Conservation (phyloP, 2,329 filamentous ascomycete species). For the Mollisia scopiformis region DNA sequence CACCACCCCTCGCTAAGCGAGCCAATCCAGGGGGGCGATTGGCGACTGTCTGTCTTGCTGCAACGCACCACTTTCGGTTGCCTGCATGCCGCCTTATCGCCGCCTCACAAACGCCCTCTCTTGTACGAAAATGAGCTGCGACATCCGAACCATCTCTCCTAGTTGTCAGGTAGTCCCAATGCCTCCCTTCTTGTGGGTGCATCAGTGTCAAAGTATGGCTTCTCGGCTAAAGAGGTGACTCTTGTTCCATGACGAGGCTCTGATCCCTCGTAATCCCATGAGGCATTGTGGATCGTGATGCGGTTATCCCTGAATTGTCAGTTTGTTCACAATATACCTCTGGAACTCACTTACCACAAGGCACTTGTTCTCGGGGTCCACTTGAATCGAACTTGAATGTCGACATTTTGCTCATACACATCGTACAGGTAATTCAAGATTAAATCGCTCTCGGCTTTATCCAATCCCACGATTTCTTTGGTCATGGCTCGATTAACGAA, state of each 20-base stretch:
- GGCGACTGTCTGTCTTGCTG: too few species aligned
- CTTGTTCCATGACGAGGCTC: conserved; percentile 73
- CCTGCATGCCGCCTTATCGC: too few species aligned
- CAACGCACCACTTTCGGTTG: too few species aligned
- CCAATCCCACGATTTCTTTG: conserved; percentile 67
- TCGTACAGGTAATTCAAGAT: conserved; percentile 69
- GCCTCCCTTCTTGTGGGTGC: conserved; percentile 70
- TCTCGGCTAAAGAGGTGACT: conserved; percentile 72
- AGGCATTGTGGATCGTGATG: conserved; percentile 75
- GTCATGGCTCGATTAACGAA: conserved; percentile 76
- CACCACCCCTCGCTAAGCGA: too few species aligned
- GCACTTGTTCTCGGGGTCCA: conserved; percentile 71
- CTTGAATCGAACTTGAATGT: conserved; percentile 73
- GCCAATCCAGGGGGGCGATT: too few species aligned
- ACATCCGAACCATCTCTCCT: too few species aligned
- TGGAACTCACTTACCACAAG: conserved; percentile 48
- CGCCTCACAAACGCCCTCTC: too few species aligned
- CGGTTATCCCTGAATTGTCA: conserved; percentile 59
- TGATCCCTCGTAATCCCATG: conserved; percentile 71
- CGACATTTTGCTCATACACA: conserved; percentile 68
- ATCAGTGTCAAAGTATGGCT: conserved; percentile 66
- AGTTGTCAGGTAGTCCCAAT: conserved; percentile 52
- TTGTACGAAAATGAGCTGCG: too few species aligned
- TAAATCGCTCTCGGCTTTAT: conserved; percentile 69
- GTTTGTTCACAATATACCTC: background rate